Evolutionary conservation across 306 rosid genomes (phyloP).

Genomic region (Cicer arietinum): DNA sequence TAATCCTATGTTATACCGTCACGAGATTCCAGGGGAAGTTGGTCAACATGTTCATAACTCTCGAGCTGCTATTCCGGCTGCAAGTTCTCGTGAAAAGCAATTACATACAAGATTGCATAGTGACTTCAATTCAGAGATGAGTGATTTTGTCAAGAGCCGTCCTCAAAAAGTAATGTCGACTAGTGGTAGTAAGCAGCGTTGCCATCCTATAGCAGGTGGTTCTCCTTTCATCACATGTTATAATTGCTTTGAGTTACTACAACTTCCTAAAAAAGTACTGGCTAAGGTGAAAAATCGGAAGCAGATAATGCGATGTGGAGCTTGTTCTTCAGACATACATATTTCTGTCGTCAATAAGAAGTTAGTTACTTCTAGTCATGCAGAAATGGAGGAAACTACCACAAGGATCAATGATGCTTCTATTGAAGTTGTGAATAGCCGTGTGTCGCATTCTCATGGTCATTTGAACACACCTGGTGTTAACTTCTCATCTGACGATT

Average conservation of each 20-base stretch:
- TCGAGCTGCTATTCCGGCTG: conserved; percentile 55
- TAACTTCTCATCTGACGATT: conserved; percentile 89
- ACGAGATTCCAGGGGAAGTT: conserved; percentile 57
- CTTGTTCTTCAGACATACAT: conserved; percentile 74
- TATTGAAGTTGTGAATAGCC: conserved; percentile 49
- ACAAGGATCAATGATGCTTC: conserved; percentile 45
- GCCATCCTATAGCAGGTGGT: conserved; percentile 82
- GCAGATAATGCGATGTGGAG: conserved; percentile 81
- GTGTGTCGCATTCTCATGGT: conserved; percentile 49
- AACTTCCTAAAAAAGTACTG: conserved; percentile 74
- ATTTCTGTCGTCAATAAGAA: conserved; percentile 61
- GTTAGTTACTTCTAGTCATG: conserved; percentile 63
- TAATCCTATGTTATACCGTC: conserved; percentile 56
- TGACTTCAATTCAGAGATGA: conserved; percentile 63
- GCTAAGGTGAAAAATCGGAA: conserved; percentile 49
- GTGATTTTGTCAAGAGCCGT: conserved; percentile 47
- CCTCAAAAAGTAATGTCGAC: conserved; percentile 63
- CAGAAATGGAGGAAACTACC: conserved; percentile 50
- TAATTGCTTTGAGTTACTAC: conserved; percentile 84
- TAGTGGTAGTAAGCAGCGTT: conserved; percentile 54
- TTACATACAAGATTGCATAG: conserved; percentile 66
- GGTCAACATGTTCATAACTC: conserved; percentile 62
- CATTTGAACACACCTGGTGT: conserved; percentile 54
- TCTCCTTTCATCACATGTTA: conserved; percentile 87
- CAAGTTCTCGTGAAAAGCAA: conserved; percentile 54